A percentile compares a stretch with the other conserved stretches of the same genome.
phyloP scores from a whole-genome alignment of 108 stramenopile species.

The Schizochytrium sp. region DNA sequence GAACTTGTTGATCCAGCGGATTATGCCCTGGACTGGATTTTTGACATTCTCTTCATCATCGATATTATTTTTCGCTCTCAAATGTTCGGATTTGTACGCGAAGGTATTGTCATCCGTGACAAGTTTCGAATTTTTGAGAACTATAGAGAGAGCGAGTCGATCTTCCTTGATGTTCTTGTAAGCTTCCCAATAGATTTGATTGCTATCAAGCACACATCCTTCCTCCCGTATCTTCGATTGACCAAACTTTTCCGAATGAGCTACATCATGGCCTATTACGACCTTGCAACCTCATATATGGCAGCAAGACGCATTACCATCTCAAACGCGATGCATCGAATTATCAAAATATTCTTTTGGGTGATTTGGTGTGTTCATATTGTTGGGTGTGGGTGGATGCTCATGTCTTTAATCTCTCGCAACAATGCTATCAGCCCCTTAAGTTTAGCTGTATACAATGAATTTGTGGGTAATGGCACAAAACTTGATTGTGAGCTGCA shows the following conservation, averaged over 20 bases:
- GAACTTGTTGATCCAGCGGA: neutral
- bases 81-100: slow-evolving; percentile 8
- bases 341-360: slow-evolving; percentile 7
- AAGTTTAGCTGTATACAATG: too few species aligned
- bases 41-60: neutral
- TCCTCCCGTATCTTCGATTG: neutral
- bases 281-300: slow-evolving; percentile 15
- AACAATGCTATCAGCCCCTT: neutral
- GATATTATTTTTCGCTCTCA: neutral
- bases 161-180: neutral
- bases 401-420: slow-evolving; percentile 19
- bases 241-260: neutral
- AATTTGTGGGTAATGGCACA: too few species aligned
- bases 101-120: slow-evolving; percentile 44
- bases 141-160: neutral
- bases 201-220: neutral
- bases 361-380: slow-evolving; percentile 26
- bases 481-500: neutral
- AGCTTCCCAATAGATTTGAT: neutral
- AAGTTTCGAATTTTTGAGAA: neutral
- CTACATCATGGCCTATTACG: slow-evolving; percentile 13
- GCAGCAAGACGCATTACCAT: slow-evolving; percentile 33
- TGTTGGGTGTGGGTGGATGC: slow-evolving; percentile 43
- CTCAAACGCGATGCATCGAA: neutral
- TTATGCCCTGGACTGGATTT: slow-evolving; percentile 12